phyloP scores from a whole-genome alignment of 2,329 filamentous ascomycete species.

The Sclerotinia sclerotiorum region DNA sequence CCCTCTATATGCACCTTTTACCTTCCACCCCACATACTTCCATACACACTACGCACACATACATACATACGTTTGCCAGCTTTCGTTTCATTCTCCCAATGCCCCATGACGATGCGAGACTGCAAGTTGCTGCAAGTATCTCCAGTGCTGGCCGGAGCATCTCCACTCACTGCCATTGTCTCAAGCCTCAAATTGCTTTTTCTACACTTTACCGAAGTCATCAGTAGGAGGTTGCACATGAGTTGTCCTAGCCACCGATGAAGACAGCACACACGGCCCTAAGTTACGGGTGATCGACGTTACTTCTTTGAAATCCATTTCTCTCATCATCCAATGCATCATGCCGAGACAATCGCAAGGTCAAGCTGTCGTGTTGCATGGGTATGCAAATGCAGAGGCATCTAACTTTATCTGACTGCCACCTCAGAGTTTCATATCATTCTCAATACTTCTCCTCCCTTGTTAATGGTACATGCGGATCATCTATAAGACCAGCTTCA shows the following conservation, averaged over 20 bases:
- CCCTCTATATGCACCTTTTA: constrained; percentile 25
- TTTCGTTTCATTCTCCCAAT: constrained; percentile 30
- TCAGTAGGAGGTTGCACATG: constrained; percentile 37
- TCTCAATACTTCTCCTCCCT: constrained; percentile 24
- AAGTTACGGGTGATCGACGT: constrained; percentile 40
- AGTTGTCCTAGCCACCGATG: constrained; percentile 38
- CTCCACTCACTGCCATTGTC: constrained; percentile 36
- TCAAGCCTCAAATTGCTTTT: constrained; percentile 37
- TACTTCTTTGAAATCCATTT: constrained; percentile 37
- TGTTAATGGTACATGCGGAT: constrained; percentile 25
- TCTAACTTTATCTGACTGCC: constrained; percentile 36
- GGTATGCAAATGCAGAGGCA: constrained; percentile 38
- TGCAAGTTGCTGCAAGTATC: constrained; percentile 35
- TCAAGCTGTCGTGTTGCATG: constrained; percentile 40
- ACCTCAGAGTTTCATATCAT: constrained; percentile 37
- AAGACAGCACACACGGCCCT: constrained; percentile 39
- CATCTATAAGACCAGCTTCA: constrained; percentile 39
- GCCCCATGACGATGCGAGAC: constrained; percentile 35
- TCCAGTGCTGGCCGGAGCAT: constrained; percentile 40
- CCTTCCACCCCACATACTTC: constrained; percentile 25
- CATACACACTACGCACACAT: constrained; percentile 26
- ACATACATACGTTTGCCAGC: constrained; percentile 33
- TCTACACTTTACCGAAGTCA: constrained; percentile 30
- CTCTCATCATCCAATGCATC: constrained; percentile 38
- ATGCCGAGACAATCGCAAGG: constrained; percentile 40